Percentiles rank a stretch among this genome's conserved stretches.
phyloP scores from a whole-genome alignment of 225 moss, liverwort and hornwort genomes.

The Bryoerythrophyllum caledonicum region DNA sequence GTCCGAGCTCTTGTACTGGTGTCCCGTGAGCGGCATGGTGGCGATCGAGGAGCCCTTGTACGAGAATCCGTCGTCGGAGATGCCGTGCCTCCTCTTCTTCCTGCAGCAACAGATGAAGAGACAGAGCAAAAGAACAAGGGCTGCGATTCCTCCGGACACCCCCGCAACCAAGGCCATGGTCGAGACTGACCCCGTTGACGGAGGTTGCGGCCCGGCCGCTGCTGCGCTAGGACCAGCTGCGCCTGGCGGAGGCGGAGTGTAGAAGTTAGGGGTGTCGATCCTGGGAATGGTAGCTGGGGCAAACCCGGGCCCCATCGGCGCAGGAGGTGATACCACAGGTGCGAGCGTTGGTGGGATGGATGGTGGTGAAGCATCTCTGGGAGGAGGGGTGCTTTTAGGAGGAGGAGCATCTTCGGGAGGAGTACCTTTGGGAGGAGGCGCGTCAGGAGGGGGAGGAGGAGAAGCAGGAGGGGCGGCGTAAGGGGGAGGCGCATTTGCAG shows the following conservation, averaged over 20 bases:
- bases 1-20: slow-evolving; percentile 35
- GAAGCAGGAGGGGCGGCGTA: neutral
- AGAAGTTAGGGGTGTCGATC: slow-evolving; percentile 23
- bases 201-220: neutral
- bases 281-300: slow-evolving; percentile 24
- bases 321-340: neutral
- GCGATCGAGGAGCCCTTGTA: slow-evolving; percentile 46
- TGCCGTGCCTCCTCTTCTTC: slow-evolving; percentile 26
- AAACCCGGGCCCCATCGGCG: slow-evolving; percentile 2
- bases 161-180: neutral
- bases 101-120: slow-evolving; percentile 28
- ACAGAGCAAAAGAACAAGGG: slow-evolving; percentile 23
- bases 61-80: slow-evolving; percentile 27
- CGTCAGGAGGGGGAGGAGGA: neutral
- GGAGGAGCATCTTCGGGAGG: neutral
- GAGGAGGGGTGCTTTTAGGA: neutral
- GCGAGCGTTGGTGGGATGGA: slow-evolving; percentile 8
- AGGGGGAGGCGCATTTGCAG: neutral
- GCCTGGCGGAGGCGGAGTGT: slow-evolving; percentile 15
- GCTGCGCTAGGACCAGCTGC: neutral
- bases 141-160: slow-evolving; percentile 24
- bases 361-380: neutral
- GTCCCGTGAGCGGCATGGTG: slow-evolving; percentile 43
- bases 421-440: neutral
- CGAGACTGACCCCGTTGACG: neutral